These are phyloP conservation scores for Dunaliella sp. DNA, from an alignment of 139 green algal species.

Conservation along the genomic window DNA sequence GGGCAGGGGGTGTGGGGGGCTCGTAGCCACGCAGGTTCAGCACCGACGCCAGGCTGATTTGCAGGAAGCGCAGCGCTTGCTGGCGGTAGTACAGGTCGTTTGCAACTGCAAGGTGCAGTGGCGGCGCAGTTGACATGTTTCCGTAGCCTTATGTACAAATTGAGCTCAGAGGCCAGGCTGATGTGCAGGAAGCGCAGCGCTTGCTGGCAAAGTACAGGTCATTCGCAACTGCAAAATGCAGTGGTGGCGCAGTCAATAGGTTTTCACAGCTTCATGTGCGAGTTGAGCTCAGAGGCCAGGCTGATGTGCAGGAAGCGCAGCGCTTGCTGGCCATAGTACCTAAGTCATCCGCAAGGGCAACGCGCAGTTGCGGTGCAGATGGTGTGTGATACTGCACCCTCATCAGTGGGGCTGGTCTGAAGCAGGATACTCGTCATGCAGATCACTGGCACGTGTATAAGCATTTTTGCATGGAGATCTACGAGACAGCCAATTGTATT, in stretches of 20 bases:
- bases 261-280: no score
- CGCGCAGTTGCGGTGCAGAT: no score
- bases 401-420: no score
- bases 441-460: no score
- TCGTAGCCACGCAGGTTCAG: slow-evolving; percentile 63
- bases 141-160: no score
- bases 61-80: slow-evolving; percentile 78
- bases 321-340: slow-evolving; percentile 62
- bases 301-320: slow-evolving; percentile 82
- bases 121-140: no score
- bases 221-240: not conserved
- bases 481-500: no score
- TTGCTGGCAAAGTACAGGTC: slow-evolving; percentile 54
- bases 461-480: no score
- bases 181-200: slow-evolving; percentile 79
- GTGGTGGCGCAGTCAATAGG: no score
- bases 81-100: slow-evolving; percentile 42
- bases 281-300: slow-evolving; percentile 75
- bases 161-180: slow-evolving; percentile 77
- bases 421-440: no score
- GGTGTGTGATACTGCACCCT: no score
- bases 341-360: not conserved
- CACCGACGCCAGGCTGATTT: slow-evolving; percentile 74
- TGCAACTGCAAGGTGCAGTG: not conserved
- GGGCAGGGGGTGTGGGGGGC: not conserved